These are phyloP conservation scores for Beauveria brongniartii DNA, from an alignment of 2,329 filamentous ascomycete genomes.

Conservation along the genomic window DNA sequence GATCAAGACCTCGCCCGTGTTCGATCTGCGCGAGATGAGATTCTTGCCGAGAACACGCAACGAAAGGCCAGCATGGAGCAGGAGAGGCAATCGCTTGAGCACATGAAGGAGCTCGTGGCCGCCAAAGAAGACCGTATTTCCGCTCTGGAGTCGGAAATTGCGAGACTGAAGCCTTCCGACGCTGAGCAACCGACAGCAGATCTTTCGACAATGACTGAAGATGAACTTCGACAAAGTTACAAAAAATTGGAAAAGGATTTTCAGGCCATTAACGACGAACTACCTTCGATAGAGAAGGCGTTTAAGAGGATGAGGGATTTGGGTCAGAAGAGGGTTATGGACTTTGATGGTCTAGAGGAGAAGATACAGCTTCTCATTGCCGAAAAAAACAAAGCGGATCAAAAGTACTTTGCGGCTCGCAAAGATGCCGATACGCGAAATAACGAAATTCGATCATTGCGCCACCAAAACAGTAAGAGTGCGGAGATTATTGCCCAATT, in stretches of 20 bases:
- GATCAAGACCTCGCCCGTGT: constrained; percentile 84
- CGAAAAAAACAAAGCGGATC: constrained; percentile 93
- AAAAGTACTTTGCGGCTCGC: constrained; percentile 95
- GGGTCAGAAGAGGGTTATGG: constrained; percentile 78
- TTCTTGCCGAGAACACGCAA: constrained; percentile 72
- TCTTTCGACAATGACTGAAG: constrained; percentile 52
- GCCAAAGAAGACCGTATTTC: constrained; percentile 74
- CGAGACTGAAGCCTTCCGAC: constrained; percentile 52
- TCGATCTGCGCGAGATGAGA: constrained; percentile 74
- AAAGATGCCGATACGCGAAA: constrained; percentile 85
- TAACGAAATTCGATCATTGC: constrained; percentile 68
- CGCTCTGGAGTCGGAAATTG: constrained; percentile 74
- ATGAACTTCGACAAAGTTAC: constrained; percentile 68
- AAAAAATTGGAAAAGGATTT: constrained; percentile 72
- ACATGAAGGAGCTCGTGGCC: constrained; percentile 70
- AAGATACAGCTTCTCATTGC: constrained; percentile 64
- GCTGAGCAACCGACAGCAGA: constrained; percentile 35
- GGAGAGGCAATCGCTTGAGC: constrained; percentile 58
- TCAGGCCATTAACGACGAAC: constrained; percentile 73
- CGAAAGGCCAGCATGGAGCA: constrained; percentile 74
- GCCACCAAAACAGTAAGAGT: constrained; percentile 78
- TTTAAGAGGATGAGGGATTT: constrained; percentile 83
- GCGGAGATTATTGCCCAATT: constrained; percentile 89
- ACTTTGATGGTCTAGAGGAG: constrained; percentile 69
- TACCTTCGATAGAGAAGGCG: constrained; percentile 81